These are phyloP conservation scores for Xylariaceae sp. DNA, from an alignment of 2,329 filamentous ascomycete genomes.

Conservation along the genomic window DNA sequence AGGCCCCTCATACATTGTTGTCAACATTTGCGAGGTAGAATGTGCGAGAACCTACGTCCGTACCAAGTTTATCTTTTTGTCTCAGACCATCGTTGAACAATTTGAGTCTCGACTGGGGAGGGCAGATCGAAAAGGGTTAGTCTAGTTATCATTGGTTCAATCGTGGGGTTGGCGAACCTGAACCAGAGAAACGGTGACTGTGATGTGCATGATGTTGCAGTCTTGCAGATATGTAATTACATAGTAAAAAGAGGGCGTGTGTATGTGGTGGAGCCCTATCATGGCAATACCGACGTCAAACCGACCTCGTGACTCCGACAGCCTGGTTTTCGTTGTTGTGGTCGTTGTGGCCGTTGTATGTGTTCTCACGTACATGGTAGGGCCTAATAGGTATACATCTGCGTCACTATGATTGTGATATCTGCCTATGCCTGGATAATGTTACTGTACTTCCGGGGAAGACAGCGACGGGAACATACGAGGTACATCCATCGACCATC, in stretches of 20 bases:
- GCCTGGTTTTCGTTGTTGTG: conserved; percentile 3
- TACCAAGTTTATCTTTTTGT: neutral
- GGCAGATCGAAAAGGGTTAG: too few relatives aligned
- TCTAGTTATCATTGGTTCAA: neutral
- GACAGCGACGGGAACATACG: too few relatives aligned
- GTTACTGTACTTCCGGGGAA: too few relatives aligned
- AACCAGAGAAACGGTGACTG: neutral
- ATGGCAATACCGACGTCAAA: conserved; percentile 19
- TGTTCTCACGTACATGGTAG: too few relatives aligned
- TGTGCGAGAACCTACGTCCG: conserved; percentile 1
- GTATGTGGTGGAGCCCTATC: conserved; percentile 3
- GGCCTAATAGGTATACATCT: too few relatives aligned
- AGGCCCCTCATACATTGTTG: neutral
- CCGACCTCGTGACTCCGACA: conserved; percentile 26
- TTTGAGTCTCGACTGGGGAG: too few relatives aligned
- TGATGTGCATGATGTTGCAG: conserved; percentile 8
- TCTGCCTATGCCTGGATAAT: too few relatives aligned
- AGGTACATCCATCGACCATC: too few relatives aligned
- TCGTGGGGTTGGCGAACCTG: neutral
- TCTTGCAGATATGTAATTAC: neutral
- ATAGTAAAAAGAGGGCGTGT: conserved; percentile 8
- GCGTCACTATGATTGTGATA: too few relatives aligned
- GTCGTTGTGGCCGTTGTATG: neutral
- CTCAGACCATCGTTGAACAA: neutral
- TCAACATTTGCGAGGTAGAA: neutral